These are phyloP conservation scores for Aureococcus anophagefferens DNA, from an alignment of 108 stramenopile genomes.

Conservation along the genomic window DNA sequence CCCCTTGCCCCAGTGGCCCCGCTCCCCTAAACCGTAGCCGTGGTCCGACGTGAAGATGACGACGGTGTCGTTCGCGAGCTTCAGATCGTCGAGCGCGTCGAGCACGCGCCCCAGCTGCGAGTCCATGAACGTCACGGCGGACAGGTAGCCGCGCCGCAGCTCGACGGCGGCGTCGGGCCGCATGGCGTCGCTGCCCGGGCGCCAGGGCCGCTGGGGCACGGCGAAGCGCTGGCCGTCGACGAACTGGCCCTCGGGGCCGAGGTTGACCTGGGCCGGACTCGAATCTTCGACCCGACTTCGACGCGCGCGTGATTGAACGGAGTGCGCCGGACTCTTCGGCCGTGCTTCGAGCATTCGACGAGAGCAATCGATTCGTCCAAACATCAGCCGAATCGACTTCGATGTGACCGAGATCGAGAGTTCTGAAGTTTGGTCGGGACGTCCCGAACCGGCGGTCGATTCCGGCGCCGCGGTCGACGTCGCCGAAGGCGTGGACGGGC, in stretches of 20 bases:
- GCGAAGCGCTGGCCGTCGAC: neutral
- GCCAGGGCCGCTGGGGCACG: neutral
- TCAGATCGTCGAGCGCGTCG: neutral
- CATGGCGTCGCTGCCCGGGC: neutral
- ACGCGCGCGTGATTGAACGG: too few relatives aligned
- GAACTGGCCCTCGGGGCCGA: neutral
- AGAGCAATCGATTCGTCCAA: too few relatives aligned
- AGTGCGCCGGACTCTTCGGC: too few relatives aligned
- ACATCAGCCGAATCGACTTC: too few relatives aligned
- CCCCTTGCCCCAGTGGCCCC: conserved; percentile 7
- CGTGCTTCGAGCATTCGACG: too few relatives aligned
- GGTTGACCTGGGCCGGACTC: neutral
- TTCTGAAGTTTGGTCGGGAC: too few relatives aligned
- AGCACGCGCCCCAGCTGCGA: conserved; percentile 3
- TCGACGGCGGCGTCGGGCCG: neutral
- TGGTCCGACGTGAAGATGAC: conserved; percentile 9
- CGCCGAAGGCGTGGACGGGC: neutral
- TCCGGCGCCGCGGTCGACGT: neutral
- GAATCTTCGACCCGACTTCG: too few relatives aligned
- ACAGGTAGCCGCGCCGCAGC: conserved; percentile 2
- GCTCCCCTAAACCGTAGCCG: conserved; percentile 1
- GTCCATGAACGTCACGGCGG: conserved; percentile 5
- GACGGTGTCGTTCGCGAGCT: conserved; percentile 3
- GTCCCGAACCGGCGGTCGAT: too few relatives aligned
- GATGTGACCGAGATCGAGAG: too few relatives aligned